phyloP scores from a whole-genome alignment of 768 basidiomycete genomes.

The Hemileccinum impolitum region DNA sequence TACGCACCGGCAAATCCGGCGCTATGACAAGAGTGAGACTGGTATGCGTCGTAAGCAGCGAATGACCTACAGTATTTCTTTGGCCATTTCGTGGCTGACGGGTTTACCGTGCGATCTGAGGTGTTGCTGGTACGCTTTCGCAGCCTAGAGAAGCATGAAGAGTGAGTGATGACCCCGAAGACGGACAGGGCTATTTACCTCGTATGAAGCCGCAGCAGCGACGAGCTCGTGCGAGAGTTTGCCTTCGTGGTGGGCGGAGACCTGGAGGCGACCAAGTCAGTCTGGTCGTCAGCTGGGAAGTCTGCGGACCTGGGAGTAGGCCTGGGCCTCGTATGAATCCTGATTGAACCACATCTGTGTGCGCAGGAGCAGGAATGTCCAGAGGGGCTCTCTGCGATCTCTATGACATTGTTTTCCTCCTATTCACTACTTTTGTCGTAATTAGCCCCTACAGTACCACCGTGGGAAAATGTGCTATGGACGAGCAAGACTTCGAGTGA shows the following conservation, averaged over 20 bases:
- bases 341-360: slow-evolving; percentile 20
- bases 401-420: neutral
- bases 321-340: slow-evolving; percentile 25
- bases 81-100: slow-evolving; percentile 20
- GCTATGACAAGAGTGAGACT: slow-evolving; percentile 8
- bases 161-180: neutral
- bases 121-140: slow-evolving; percentile 29
- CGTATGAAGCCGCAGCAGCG: slow-evolving; percentile 28
- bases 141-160: slow-evolving; percentile 16
- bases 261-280: slow-evolving; percentile 9
- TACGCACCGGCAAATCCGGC: slow-evolving; percentile 26
- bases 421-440: neutral
- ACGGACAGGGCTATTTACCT: slow-evolving; percentile 2
- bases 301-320: slow-evolving; percentile 13
- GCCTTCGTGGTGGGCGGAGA: slow-evolving; percentile 17
- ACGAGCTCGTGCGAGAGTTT: slow-evolving; percentile 27
- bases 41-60: too few species aligned
- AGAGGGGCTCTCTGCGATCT: neutral
- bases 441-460: neutral
- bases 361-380: neutral
- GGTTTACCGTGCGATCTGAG: slow-evolving; percentile 18
- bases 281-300: neutral
- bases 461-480: slow-evolving; percentile 9
- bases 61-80: slow-evolving; percentile 23
- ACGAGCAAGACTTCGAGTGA: neutral